Evolutionary conservation across 352 stramenopile genomes (phyloP).

Genomic region (Aphanomyces invadans): DNA sequence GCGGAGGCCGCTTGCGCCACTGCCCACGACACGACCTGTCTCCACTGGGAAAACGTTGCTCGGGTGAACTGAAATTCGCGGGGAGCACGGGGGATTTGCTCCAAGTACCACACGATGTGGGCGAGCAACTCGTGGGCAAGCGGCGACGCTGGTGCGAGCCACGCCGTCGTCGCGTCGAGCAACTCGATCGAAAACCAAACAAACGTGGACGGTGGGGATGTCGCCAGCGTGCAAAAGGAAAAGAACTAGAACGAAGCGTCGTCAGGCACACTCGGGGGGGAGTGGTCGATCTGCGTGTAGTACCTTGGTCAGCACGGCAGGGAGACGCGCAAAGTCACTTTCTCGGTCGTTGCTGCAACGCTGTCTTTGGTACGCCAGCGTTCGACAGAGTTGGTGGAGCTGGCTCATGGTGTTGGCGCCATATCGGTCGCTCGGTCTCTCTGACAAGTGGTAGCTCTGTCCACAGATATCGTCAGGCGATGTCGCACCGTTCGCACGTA

Average conservation of each 20-base stretch:
- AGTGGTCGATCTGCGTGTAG: no score
- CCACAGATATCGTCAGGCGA: neutral
- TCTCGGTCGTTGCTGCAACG: neutral
- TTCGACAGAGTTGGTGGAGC: conserved; percentile 7
- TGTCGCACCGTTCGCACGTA: neutral
- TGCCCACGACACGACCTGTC: neutral
- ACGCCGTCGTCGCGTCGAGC: neutral
- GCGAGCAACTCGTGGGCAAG: neutral
- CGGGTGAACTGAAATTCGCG: conserved; percentile 1
- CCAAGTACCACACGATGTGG: neutral
- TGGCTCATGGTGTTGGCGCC: conserved; percentile 4
- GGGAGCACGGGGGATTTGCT: neutral
- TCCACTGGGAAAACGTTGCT: conserved; percentile 1
- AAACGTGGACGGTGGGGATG: neutral
- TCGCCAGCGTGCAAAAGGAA: neutral
- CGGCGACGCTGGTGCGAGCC: neutral
- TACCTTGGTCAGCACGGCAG: neutral
- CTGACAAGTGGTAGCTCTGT: conserved; percentile 15
- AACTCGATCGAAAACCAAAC: conserved; percentile 20
- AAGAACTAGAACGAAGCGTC: neutral
- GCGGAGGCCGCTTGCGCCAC: neutral
- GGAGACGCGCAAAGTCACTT: neutral
- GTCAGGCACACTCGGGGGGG: neutral
- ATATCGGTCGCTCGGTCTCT: conserved; percentile 10
- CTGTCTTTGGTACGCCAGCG: neutral